Base-by-base conservation (phyloP, 345 rosid genomes). In the Eucalyptus victrix region DNA sequence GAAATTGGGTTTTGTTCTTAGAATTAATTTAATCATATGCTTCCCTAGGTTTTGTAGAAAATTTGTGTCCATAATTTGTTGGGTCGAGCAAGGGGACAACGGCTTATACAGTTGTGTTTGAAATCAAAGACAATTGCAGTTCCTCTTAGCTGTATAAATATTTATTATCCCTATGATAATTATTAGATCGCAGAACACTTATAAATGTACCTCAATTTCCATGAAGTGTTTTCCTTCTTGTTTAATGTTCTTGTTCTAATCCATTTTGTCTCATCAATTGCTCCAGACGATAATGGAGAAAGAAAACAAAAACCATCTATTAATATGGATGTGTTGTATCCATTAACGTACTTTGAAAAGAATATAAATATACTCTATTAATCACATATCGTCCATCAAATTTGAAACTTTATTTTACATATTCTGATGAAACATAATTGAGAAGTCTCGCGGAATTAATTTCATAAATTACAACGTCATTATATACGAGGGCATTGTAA, bases 111-210 rank as follows among this genome's bases (percentile, higher is more conserved):
- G 9, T 37, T 12, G 28, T 40, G 83, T 12, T 21, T 12, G 3
- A 40, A 40, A 76, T 21, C 3, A 2, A 76, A 76, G 9, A 40
- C 30, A 21, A 21, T 0, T 6, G 1, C 9, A 0, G 9, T 37
- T 21, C 28, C 28, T 76, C 16, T 76, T 76, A 21, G 2, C 3
- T 21, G 2, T 21, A 76, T 40, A 40, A 12, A 6, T 3, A 10
- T 19, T 0, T 37, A 40, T 21, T 6, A 37, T 72, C 3, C 0
- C 37, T 76, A 0, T 11, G 16, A 76, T 11, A 37, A 21, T 37
- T 72, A 37, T 72, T 76, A 37, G 3, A 37, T 76, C 3, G 2
- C 4, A 2, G 1, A 13, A 21, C 19, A 6, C 0, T 37, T 76
- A 76, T 37, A 11, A 2, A 76, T 37, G 47, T 40, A 37, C 47